Base-by-base conservation (phyloP, 805 yeast species). In the Helenozyma rhizophorensis region DNA sequence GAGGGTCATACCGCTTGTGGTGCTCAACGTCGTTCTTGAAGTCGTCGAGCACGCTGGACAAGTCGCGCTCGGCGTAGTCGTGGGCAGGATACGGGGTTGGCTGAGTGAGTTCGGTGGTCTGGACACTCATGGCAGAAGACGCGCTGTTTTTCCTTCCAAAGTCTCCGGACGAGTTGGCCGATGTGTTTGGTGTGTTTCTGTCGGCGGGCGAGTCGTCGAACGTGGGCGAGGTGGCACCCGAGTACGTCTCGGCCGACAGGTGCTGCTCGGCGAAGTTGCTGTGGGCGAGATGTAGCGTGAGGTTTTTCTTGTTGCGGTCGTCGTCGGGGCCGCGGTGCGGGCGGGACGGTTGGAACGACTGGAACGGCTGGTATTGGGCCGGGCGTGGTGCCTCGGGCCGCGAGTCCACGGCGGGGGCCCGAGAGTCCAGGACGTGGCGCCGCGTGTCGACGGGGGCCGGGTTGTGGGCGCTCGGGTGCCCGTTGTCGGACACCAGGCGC, bases 1-100 rank as follows among this genome's bases (percentile, higher is more conserved):
- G 36, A 4, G 54, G 53, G 9, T 39, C 42, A 16, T 43, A 40
- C 18, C 43, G 41, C 31, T 47, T 56, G 30, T 50, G 54, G 15
- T 38, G 42, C 21, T 47, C 50, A 2, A 58, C 41, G 17, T 62
- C 67, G 16, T 47, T 37, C 30, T 46, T 60, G 32, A 58, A 50
- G 9, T 40, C 58, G 14, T 52, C 54, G 23, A 61, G 51, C 2
- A 58, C 56, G 6, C 49, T 31, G 4, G 58, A 50, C 24, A 62
- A 42, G 15, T 36, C 39, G 8, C 21, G 22, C 5, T 29, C 34
- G 19, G 23, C 28, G 13, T 11, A 19, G 19, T 33, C 34, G 12
- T 30, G 21, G 13, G 21, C 30, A 4, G 50, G 43, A 14, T 42
- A 39, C 3, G 46, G 46, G 4, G 41, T 26, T n/a, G 23, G 25